Base-by-base conservation (phyloP, 768 basidiomycete genomes). In the Arthromyces matolae region DNA sequence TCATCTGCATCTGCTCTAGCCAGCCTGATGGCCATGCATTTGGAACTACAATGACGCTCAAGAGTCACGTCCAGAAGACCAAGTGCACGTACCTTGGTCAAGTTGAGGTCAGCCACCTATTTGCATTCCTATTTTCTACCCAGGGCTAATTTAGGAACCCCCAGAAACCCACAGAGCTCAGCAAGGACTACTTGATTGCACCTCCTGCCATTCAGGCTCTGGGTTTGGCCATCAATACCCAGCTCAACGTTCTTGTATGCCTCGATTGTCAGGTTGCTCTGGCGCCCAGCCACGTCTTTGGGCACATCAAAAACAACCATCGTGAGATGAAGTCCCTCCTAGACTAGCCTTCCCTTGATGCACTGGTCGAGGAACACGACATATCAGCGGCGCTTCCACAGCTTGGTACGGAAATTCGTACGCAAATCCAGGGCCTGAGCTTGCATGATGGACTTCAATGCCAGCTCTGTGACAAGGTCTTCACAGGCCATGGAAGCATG, bases 311-410 rank as follows among this genome's bases (percentile, higher is more conserved):
- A 25, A 39, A 25, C 0, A 24, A 39, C 2, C 37, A 39, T 25
- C 8, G 6, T 1, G 23, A 39, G 0, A 12, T 0, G 4, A 24
- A 16, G 14, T 2, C 13, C 1, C 14, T 14, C 1, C 2, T 38
- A 1, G 13, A 14, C 2, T n/a, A 1, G 1, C 22, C 13, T 14
- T 3, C 3, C 14, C 16, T 1, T 8, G 0, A 3, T 5, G 22
- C 0, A 16, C 14, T 25, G 22, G n/a, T n/a, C n/a, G n/a, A n/a
- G n/a, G n/a, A n/a, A n/a, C n/a, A n/a, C n/a, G n/a, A 39, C 2
- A 0, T 3, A 0, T 10, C 25, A 7, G 22, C 37, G 4, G 2
- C 1, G 3, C 1, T 39, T 0, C 22, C 23, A 14, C 2, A 25
- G 14, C 1, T 9, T 8, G 19, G 10, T 13, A 22, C 10, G 4